phyloP scores from a whole-genome alignment of 805 yeast species.

The Yarrowia sp. region DNA sequence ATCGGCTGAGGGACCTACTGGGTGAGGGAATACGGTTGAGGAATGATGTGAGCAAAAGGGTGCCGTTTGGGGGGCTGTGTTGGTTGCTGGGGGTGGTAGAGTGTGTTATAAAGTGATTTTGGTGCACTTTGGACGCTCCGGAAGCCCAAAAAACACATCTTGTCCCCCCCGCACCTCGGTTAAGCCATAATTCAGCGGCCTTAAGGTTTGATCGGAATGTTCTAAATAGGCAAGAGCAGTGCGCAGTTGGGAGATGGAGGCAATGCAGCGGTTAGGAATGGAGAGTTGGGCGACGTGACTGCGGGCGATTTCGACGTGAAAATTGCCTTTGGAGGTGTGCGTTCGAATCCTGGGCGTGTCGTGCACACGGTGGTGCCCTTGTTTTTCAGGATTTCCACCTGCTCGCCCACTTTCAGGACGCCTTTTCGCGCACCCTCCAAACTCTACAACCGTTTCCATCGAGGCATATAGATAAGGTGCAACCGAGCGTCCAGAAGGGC shows the following conservation, averaged over 20 bases:
- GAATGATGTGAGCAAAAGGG: background rate
- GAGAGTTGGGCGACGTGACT: background rate
- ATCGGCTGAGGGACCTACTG: background rate
- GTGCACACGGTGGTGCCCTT: too few relatives aligned
- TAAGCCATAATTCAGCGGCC: background rate
- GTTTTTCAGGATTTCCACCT: too few relatives aligned
- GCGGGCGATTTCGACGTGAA: background rate
- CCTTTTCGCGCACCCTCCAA: too few relatives aligned
- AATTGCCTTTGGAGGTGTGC: too few relatives aligned
- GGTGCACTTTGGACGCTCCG: background rate
- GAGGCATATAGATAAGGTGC: background rate
- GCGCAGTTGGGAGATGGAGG: conserved; percentile 23
- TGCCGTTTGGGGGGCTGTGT: too few relatives aligned
- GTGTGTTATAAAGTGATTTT: background rate
- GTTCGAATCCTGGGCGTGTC: too few relatives aligned
- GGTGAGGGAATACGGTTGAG: conserved; percentile 13
- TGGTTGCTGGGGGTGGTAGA: too few relatives aligned
- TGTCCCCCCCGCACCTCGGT: background rate
- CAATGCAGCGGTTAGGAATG: background rate
- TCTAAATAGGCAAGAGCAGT: background rate
- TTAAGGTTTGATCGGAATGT: conserved; percentile 7
- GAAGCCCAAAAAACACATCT: background rate
- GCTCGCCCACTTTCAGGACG: too few relatives aligned
- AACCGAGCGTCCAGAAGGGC: background rate
- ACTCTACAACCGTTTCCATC: background rate